A percentile compares a stretch with the other conserved stretches of the same genome.
These are phyloP conservation scores for Protomyces inundatus DNA, from an alignment of 1,139 yeast genomes.

Conservation along the genomic window DNA sequence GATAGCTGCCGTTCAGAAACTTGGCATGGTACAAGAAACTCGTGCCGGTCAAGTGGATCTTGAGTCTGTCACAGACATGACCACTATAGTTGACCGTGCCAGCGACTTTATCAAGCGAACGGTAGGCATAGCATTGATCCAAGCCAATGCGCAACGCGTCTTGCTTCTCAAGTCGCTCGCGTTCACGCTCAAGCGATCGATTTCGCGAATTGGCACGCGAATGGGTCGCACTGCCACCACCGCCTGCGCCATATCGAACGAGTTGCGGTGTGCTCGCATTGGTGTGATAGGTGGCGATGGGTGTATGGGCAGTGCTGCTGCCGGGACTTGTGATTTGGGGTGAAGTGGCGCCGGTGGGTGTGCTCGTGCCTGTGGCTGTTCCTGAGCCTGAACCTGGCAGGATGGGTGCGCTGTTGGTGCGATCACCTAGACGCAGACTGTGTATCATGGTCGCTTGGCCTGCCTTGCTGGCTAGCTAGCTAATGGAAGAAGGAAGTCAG, in stretches of 20 bases:
- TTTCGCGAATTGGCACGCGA: neutral
- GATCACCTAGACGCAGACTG: neutral
- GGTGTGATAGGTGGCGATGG: neutral
- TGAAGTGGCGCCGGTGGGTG: neutral
- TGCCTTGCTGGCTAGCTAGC: no score
- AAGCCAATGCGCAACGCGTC: constrained; percentile 6
- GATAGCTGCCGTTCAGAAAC: constrained; percentile 18
- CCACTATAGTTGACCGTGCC: constrained; percentile 5
- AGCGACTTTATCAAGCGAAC: constrained; percentile 19
- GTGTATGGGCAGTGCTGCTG: neutral
- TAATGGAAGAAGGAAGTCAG: no score
- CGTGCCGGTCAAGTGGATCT: constrained; percentile 17
- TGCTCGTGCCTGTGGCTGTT: neutral
- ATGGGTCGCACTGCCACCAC: neutral
- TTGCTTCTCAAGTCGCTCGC: neutral
- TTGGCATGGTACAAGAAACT: constrained; percentile 5
- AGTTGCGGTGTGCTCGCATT: neutral
- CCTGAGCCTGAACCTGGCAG: neutral
- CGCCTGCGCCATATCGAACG: neutral
- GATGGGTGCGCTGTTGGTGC: neutral
- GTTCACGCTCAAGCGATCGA: neutral
- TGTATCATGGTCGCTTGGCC: neutral
- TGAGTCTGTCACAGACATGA: constrained; percentile 4
- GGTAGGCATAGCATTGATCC: constrained; percentile 17
- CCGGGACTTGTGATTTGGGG: neutral